Conservation (phyloP, 2,329 filamentous ascomycete species). For the Scedosporium dehoogii region DNA sequence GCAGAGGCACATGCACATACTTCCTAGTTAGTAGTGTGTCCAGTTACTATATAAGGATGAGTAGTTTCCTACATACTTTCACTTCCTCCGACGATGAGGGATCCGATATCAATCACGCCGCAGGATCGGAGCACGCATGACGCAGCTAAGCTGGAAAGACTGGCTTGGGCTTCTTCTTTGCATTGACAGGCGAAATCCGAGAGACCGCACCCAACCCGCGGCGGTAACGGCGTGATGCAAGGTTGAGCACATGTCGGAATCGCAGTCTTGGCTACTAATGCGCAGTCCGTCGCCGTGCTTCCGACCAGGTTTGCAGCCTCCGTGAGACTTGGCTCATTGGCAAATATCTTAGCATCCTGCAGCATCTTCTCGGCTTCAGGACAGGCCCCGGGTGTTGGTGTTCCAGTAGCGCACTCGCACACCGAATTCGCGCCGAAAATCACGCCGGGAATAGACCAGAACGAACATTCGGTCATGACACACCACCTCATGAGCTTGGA, state of each 20-base stretch:
- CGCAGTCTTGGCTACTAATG: constrained; percentile 15
- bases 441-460: constrained; percentile 15
- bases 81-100: constrained; percentile 17
- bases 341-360: background rate
- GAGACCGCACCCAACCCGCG: constrained; percentile 16
- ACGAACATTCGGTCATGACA: constrained; percentile 16
- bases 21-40: background rate
- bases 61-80: constrained; percentile 3
- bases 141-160: constrained; percentile 15
- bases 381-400: background rate
- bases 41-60: background rate
- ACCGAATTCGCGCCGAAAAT: constrained; percentile 17
- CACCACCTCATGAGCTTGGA: constrained; percentile 14
- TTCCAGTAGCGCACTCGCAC: background rate
- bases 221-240: constrained; percentile 19
- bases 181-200: constrained; percentile 20
- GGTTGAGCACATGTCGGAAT: constrained; percentile 18
- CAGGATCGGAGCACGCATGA: constrained; percentile 18
- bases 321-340: too few species aligned
- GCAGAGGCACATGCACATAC: background rate
- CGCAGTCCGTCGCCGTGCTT: constrained; percentile 14
- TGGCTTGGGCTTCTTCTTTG: constrained; percentile 13
- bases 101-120: constrained; percentile 11
- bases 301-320: background rate
- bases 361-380: constrained; percentile 5